Percentiles rank a stretch among this genome's conserved stretches.
These are phyloP conservation scores for Xylaria bambusicola DNA, from an alignment of 495 filamentous ascomycete species.

Conservation along the genomic window DNA sequence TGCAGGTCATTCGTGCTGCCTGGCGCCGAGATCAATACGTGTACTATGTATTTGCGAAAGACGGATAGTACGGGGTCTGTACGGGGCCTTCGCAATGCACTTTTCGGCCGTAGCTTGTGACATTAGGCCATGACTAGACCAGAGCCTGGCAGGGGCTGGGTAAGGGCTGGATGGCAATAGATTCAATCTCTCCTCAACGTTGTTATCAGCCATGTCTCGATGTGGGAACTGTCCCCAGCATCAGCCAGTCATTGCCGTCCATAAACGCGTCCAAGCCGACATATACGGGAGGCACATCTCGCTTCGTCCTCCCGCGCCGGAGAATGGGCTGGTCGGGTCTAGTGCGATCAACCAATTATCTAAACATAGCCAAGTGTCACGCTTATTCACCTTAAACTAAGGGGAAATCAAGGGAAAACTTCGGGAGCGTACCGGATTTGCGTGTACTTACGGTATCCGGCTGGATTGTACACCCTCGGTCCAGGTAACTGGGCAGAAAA, in stretches of 20 bases:
- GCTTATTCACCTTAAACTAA: background rate
- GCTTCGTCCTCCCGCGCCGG: background rate
- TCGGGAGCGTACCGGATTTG: no score
- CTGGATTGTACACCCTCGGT: no score
- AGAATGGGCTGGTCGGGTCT: background rate
- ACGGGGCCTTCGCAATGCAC: background rate
- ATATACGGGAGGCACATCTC: slow-evolving; percentile 15
- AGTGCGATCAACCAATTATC: background rate
- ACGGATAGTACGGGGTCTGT: no score
- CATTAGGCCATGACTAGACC: background rate
- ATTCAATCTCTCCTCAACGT: background rate
- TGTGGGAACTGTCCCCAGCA: background rate
- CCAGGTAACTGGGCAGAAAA: no score
- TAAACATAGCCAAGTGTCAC: background rate
- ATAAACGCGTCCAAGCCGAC: no score
- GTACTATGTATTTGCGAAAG: no score
- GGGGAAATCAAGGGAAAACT: background rate
- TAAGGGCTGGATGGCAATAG: slow-evolving; percentile 7
- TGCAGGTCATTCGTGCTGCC: no score
- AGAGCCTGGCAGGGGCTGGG: background rate
- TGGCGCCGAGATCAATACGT: no score
- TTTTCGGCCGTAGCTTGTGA: background rate
- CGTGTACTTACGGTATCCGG: no score
- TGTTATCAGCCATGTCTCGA: background rate
- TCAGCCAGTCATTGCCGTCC: no score